These are phyloP conservation scores for Leucogyrophana mollusca DNA, from an alignment of 768 basidiomycete genomes.

Conservation along the genomic window DNA sequence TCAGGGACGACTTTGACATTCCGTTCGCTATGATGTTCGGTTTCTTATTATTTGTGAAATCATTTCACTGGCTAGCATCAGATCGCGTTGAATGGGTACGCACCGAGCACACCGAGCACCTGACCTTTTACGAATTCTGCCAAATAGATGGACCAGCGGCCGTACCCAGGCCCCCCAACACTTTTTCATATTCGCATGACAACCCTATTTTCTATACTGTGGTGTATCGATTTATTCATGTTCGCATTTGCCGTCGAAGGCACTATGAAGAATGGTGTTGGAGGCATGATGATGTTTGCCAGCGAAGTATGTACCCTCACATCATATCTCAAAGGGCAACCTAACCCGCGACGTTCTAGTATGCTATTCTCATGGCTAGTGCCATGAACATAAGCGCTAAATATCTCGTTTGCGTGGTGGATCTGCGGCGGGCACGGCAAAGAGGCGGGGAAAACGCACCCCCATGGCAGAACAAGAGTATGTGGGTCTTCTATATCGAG, in stretches of 20 bases:
- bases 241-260: slow-evolving; percentile 80
- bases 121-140: slow-evolving; percentile 5
- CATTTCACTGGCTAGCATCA: slow-evolving; percentile 95
- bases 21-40: slow-evolving; percentile 93
- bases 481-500: slow-evolving; percentile 96
- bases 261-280: slow-evolving; percentile 74
- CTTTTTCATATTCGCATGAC: slow-evolving; percentile 87
- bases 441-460: slow-evolving; percentile 84
- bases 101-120: slow-evolving; percentile 7
- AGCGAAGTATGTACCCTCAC: slow-evolving; percentile 66
- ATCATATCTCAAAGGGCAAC: not conserved
- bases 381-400: slow-evolving; percentile 76
- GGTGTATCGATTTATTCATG: slow-evolving; percentile 73
- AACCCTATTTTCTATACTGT: slow-evolving; percentile 70
- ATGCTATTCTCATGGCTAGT: slow-evolving; percentile 84
- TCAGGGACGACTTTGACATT: slow-evolving; percentile 93
- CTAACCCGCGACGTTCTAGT: slow-evolving; percentile 46
- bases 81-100: slow-evolving; percentile 96
- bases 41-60: slow-evolving; percentile 91
- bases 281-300: slow-evolving; percentile 92
- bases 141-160: slow-evolving; percentile 95
- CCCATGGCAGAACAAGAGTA: slow-evolving; percentile 97
- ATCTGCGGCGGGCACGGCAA: slow-evolving; percentile 74
- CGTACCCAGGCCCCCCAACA: slow-evolving; percentile 78
- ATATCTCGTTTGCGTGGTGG: slow-evolving; percentile 79